Conservation (phyloP, 2,329 filamentous ascomycete species). For the Penicillium hordei region DNA sequence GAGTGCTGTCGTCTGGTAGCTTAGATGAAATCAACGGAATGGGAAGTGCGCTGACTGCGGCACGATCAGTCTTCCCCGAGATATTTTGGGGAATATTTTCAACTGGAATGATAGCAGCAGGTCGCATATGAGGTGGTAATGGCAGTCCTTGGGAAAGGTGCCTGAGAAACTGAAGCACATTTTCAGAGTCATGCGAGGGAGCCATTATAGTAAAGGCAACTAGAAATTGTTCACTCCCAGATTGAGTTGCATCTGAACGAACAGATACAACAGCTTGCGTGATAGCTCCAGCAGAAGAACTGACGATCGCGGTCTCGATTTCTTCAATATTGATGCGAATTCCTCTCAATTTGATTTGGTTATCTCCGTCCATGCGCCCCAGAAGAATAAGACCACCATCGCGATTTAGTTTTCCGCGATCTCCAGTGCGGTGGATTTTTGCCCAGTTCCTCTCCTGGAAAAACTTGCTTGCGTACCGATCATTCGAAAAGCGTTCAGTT, state of each 20-base stretch:
- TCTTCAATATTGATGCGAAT: conserved; percentile 51
- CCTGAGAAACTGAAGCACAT: conserved; percentile 16
- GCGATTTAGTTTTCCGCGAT: conserved; percentile 13
- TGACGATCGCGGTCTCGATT: conserved; percentile 39
- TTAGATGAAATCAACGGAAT: conserved; percentile 4
- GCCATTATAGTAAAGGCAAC: conserved; percentile 16
- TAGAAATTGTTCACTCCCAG: conserved; percentile 8
- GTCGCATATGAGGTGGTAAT: conserved; percentile 41
- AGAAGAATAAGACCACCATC: conserved; percentile 31
- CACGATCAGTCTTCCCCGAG: conserved; percentile 34
- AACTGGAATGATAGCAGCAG: conserved; percentile 30
- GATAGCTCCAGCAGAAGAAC: conserved; percentile 19
- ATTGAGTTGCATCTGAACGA: not conserved
- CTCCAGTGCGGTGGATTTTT: conserved; percentile 14
- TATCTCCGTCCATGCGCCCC: conserved; percentile 33
- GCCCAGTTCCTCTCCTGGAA: conserved; percentile 16
- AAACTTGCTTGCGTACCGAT: conserved; percentile 12
- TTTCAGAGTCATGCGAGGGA: not conserved
- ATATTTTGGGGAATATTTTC: conserved; percentile 29
- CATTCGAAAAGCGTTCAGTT: conserved; percentile 10
- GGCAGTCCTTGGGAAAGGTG: conserved; percentile 32
- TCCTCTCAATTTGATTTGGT: conserved; percentile 33
- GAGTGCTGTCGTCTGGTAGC: not conserved
- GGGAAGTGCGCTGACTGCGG: conserved; percentile 5
- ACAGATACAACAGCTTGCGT: conserved; percentile 18